Conservation (phyloP, 176 grass and related monocot species). For the Urochloa ruziziensis region DNA sequence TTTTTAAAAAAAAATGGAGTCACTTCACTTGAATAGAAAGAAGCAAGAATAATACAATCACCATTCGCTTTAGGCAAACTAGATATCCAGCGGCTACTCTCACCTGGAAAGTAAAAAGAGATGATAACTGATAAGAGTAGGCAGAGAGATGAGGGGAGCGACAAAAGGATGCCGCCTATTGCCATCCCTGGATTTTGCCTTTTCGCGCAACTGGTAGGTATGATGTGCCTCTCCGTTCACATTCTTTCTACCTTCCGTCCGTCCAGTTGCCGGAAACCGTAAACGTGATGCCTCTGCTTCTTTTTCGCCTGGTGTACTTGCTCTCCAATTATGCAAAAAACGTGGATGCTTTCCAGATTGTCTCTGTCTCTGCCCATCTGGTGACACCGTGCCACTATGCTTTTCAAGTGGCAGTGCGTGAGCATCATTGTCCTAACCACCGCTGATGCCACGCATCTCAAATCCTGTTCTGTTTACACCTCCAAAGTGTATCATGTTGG, state of each 20-base stretch:
- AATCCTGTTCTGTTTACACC: not conserved
- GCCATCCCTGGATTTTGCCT: not conserved
- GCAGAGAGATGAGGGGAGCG: not conserved
- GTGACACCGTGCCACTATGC: not conserved
- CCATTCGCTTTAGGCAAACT: not conserved
- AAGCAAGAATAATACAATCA: not conserved
- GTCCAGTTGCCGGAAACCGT: not conserved
- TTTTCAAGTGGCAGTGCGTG: not conserved
- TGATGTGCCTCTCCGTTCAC: not conserved
- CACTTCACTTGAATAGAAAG: not conserved
- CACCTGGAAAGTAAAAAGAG: not conserved
- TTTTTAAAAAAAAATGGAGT: not conserved
- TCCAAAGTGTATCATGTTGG: not conserved
- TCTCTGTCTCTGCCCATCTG: not conserved
- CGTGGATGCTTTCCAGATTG: constrained; percentile 20
- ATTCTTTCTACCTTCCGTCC: not conserved
- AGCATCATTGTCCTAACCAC: not conserved
- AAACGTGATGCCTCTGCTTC: not conserved
- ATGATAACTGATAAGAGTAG: not conserved
- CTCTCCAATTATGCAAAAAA: not conserved
- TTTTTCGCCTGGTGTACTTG: not conserved
- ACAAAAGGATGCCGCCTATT: not conserved
- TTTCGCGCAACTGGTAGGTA: not conserved
- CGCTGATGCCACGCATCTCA: not conserved
- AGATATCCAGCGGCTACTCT: not conserved